Evolutionary conservation across 139 green algal genomes (phyloP).

Genomic region (Micromonas pusilla): DNA sequence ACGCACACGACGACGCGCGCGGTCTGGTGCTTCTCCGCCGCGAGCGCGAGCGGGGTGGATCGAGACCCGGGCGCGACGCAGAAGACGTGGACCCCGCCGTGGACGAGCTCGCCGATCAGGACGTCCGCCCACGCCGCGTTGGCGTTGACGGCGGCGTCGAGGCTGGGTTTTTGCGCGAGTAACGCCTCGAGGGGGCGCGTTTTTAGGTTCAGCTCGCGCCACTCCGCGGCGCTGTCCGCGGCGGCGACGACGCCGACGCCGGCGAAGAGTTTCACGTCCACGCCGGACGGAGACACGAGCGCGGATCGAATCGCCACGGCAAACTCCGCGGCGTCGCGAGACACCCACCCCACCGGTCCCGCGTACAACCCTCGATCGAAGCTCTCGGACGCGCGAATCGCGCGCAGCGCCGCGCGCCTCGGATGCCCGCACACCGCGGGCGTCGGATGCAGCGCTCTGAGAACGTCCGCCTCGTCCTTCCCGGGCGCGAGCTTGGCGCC

Average conservation of each 20-base stretch:
- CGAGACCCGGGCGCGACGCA: conserved; percentile 87
- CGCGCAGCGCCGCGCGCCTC: conserved; percentile 31
- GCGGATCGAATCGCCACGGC: conserved; percentile 93
- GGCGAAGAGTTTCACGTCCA: conserved; percentile 68
- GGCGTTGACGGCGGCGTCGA: conserved; percentile 55
- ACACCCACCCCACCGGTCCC: conserved; percentile 90
- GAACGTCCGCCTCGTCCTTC: conserved; percentile 55
- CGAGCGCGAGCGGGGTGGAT: conserved; percentile 81
- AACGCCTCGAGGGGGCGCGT: conserved; percentile 52
- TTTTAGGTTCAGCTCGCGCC: conserved; percentile 92
- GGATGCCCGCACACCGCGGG: conserved; percentile 82
- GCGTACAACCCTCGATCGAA: conserved; percentile 96
- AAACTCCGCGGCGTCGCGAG: conserved; percentile 77
- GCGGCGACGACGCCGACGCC: conserved; percentile 87
- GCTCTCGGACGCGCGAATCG: conserved; percentile 50
- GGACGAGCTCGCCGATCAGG: conserved; percentile 81
- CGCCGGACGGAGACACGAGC: conserved; percentile 49
- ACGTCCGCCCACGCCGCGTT: conserved; percentile 62
- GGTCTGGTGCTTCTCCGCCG: conserved; percentile 70
- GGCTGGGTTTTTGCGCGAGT: conserved; percentile 33
- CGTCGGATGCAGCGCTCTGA: conserved; percentile 47
- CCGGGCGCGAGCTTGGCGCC: conserved; percentile 51
- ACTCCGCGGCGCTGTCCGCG: conserved; percentile 52
- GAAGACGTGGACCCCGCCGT: conserved; percentile 75
- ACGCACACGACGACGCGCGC: conserved; percentile 71